A percentile compares a stretch with the other conserved stretches of the same genome.
These are phyloP conservation scores for Teratosphaeria epicoccoides DNA, from an alignment of 2,329 filamentous ascomycete species.

Conservation along the genomic window DNA sequence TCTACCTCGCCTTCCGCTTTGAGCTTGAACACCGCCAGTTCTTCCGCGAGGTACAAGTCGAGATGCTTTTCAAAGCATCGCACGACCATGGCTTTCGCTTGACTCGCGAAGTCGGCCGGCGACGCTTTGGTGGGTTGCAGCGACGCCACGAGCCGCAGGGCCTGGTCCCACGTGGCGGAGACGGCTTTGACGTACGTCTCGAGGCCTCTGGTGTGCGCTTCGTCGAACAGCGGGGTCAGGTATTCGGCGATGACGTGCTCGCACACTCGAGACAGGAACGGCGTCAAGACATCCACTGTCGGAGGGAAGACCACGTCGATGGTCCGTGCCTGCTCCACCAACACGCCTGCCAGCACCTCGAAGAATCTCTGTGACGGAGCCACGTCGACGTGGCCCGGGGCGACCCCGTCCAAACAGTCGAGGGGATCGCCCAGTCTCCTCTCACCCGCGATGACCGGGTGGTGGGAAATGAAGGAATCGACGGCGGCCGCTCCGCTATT, in stretches of 20 bases:
- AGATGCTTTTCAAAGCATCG: constrained; percentile 82
- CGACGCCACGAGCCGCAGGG: constrained; percentile 62
- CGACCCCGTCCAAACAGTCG: constrained; percentile 66
- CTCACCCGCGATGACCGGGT: constrained; percentile 68
- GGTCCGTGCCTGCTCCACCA: constrained; percentile 71
- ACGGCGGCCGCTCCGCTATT: constrained; percentile 71
- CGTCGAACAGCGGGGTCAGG: constrained; percentile 73
- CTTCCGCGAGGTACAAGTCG: constrained; percentile 86
- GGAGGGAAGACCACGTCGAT: constrained; percentile 76
- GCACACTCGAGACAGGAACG: constrained; percentile 69
- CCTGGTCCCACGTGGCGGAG: constrained; percentile 79
- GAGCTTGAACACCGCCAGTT: constrained; percentile 73
- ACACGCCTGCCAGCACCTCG: constrained; percentile 57
- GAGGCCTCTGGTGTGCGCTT: constrained; percentile 65
- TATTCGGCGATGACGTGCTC: constrained; percentile 80
- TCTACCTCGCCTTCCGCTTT: constrained; percentile 67
- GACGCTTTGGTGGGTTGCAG: constrained; percentile 57
- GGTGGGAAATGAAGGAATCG: constrained; percentile 75
- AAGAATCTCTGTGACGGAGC: constrained; percentile 78
- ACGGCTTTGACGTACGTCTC: constrained; percentile 75
- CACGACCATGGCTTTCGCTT: constrained; percentile 56
- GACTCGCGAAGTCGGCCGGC: constrained; percentile 49
- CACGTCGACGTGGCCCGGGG: constrained; percentile 58
- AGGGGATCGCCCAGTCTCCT: constrained; percentile 61
- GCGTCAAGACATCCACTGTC: constrained; percentile 58